Base-by-base conservation (phyloP, 2,329 filamentous ascomycete species). In the Biscogniauxia sp. region DNA sequence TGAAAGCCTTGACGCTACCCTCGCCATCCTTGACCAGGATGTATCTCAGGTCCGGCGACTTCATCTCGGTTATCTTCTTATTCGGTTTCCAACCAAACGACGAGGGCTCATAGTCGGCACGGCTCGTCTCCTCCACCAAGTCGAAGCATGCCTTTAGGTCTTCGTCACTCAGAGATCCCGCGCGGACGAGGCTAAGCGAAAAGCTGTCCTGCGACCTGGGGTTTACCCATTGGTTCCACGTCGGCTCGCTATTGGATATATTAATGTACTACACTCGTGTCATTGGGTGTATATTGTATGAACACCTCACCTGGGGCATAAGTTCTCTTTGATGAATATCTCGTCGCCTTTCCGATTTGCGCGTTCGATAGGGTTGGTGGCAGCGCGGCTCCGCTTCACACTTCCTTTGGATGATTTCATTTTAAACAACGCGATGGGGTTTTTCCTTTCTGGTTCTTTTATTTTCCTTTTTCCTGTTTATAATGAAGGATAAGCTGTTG, bases 51-150 rank as follows among this genome's bases (percentile, higher is more conserved):
- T 88, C 86, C 0, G 79, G 73, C 5, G 88, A 84, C 61, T 77
- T 77, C 90, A 93, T 92, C 78, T 93, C 90, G 13, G 75, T 75
- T 56, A 78, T 76, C 77, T 93, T 93, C 51, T 78, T 76, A 2
- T 66, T 72, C 0, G 83, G 81, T 53, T 86, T 82, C 90, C 90
- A 93, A 53, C 87, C 87, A 0, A 75, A 70, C 6, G 79, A 79
- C 2, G 89, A 91, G 17, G 74, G 73, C 58, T 84, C 83, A 72
- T 93, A 93, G 73, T 88, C 85, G 5, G 76, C 69, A 15, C 79
- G 78, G 67, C 88, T 91, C 0, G 90, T 92, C 54, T 79, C 74
- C 62, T 88, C 81, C 56, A 93, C 79, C 25, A 89, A 74, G 20
- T 70, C 61, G 65, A 84, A 85, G 67, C 86, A 89, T 0, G 79